Evolutionary conservation across 768 basidiomycete species (phyloP).

Genomic region (Termitomyces sp.): DNA sequence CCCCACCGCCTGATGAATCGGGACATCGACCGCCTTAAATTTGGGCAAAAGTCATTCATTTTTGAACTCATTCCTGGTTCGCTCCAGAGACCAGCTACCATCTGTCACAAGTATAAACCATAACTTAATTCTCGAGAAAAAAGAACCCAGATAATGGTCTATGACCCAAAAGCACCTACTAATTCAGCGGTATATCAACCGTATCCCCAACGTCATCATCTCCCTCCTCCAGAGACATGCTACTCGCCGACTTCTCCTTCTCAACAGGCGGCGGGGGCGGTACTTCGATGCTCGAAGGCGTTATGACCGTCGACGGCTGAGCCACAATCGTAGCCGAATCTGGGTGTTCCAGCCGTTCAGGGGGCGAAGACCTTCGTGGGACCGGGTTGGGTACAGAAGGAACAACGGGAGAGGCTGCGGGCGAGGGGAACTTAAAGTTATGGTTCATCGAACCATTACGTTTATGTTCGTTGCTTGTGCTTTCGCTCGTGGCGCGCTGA

Average conservation of each 20-base stretch:
- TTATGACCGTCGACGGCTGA: constrained; percentile 31
- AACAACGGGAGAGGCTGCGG: constrained; percentile 27
- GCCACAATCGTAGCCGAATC: constrained; percentile 6
- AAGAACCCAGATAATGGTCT: background rate
- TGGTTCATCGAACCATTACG: constrained; percentile 69
- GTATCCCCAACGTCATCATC: constrained; percentile 80
- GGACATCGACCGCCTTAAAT: no score
- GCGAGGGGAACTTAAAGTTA: constrained; percentile 65
- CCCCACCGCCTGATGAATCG: no score
- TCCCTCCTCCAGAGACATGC: constrained; percentile 37
- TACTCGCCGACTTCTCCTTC: constrained; percentile 50
- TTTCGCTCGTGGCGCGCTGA: constrained; percentile 2
- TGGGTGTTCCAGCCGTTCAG: constrained; percentile 21
- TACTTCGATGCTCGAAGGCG: constrained; percentile 66
- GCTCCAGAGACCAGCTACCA: no score
- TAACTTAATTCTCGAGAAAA: background rate
- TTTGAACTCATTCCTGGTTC: no score
- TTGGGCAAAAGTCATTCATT: no score
- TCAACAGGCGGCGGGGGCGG: constrained; percentile 77
- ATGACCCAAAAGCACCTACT: background rate
- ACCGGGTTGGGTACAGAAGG: background rate
- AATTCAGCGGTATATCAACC: constrained; percentile 61
- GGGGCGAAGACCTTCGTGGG: constrained; percentile 17
- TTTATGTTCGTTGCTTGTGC: constrained; percentile 21
- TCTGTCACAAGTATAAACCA: background rate